Evolutionary conservation across 768 basidiomycete genomes (phyloP), one percentile per base, ranked within the genome.

Genomic region (Tylopilus rubrobrunneus): DNA sequence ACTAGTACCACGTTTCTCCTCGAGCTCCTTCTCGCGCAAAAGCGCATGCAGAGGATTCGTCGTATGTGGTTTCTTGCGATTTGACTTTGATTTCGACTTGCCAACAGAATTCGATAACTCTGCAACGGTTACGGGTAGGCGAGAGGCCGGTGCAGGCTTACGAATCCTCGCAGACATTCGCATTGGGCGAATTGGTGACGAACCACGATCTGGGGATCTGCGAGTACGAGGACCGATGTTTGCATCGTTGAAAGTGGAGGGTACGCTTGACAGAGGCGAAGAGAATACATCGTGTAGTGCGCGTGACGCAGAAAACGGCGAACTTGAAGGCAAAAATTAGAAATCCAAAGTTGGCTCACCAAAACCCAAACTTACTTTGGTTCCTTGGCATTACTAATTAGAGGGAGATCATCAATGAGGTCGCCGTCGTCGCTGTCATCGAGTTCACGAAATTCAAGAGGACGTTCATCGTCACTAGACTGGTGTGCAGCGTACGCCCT

Each of bases 21-120:
- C 60, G 25, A 61, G 41, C 17, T 58, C 56, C 62, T 82, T 85
- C 66, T 85, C 83, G 56, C 74, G 79, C 37, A 85, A 63, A 29
- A 86, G 74, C 2, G 71, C 75, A 46, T 74, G 76, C 21, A 87
- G 72, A 10, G 86, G 85, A 56, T 83, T 79, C 31, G n/a, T n/a
- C 11, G 65, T 61, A 21, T 12, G 42, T n/a, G 54, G 41, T 37
- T 56, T 65, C 59, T 69, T 71, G 41, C 50, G 55, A 15, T 52
- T 56, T 15, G 54, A 41, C 14, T 11, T 12, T 9, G 45, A 27
- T 9, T 57, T 56, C 21, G 29, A 45, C 15, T 33, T 28, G 3
- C 48, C 19, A 37, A 29, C 42, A 43, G 47, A 51, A 28, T 48
- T 33, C 19, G 54, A 56, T 25, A 55, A 51, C 45, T 49, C 52